Base-by-base conservation (phyloP, 108 stramenopile genomes). In the Nitzschia sp. region DNA sequence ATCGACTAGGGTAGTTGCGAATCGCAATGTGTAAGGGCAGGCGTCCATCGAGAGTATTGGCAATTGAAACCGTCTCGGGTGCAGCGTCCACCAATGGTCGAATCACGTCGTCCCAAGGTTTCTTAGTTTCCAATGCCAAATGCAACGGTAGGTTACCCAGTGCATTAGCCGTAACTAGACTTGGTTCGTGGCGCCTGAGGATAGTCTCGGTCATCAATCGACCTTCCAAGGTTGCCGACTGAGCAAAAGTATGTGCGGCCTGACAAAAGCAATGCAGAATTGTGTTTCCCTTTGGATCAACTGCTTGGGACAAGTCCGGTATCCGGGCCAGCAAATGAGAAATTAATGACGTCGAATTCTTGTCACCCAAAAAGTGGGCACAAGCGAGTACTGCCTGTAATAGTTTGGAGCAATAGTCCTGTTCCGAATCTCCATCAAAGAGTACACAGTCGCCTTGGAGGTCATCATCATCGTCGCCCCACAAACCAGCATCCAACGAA, bases 341-440 rank as follows among this genome's bases (percentile, higher is more conserved):
- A 17, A 42, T 38, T 17, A 61, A 34, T 3, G 29, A 13, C 2
- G 42, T 9, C 8, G 60, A 24, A 17, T 61, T 11, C 19, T 38
- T 34, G 32, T 30, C 21, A 18, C 60, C 60, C 35, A 61, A 38
- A 24, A 61, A 42, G 36, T 61, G 60, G 9, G 60, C 60, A 38
- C 60, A 61, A 18, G 35, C 33, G 26, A 61, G 6, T 2, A 42
- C 33, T 21, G 60, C 60, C 11, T 23, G 60, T 5, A 61, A 11
- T 3, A 61, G 35, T 6, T 29, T 24, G 27, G 27, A 8, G 24
- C 27, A 31, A 17, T 57, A 28, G 5, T 25, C 24, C 3, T 57
- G n/a, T 9, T 57, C 56, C 15, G 56, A 31, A 9, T 57, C 56
- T 4, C 31, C 15, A 51, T 51, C 49, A 19, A 17, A 51, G 17